phyloP scores from a whole-genome alignment of 441 rosid genomes.

The Pelargonium fulgidum region DNA sequence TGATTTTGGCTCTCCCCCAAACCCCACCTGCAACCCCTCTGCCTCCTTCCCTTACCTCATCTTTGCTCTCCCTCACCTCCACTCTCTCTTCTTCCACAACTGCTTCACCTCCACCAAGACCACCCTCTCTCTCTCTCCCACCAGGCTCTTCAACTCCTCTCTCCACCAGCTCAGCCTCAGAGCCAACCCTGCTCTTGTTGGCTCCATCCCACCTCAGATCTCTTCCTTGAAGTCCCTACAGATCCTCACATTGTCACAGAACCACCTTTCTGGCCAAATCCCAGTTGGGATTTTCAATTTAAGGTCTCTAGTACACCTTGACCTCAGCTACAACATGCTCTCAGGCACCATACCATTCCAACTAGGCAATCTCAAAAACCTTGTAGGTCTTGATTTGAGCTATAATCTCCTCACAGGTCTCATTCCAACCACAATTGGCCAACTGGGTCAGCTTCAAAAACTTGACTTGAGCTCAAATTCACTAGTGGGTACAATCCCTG shows the following conservation, averaged over 20 bases:
- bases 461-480: slow-evolving; percentile 81
- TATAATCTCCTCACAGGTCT: slow-evolving; percentile 51
- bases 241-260: slow-evolving; percentile 74
- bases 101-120: slow-evolving; percentile 61
- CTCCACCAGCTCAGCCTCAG: slow-evolving; percentile 74
- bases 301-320: slow-evolving; percentile 55
- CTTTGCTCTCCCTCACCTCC: slow-evolving; percentile 59
- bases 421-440: slow-evolving; percentile 54
- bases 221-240: slow-evolving; percentile 57
- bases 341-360: slow-evolving; percentile 48
- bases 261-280: slow-evolving; percentile 52
- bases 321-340: slow-evolving; percentile 70
- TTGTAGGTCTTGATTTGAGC: slow-evolving; percentile 74
- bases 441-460: slow-evolving; percentile 65
- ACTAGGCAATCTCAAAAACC: slow-evolving; percentile 51
- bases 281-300: slow-evolving; percentile 41
- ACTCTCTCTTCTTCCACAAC: slow-evolving; percentile 61
- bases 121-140: slow-evolving; percentile 38
- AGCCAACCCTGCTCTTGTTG: slow-evolving; percentile 71
- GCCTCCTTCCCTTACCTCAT: slow-evolving; percentile 57
- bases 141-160: slow-evolving; percentile 41
- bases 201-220: slow-evolving; percentile 58
- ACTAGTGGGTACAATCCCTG: slow-evolving; percentile 50
- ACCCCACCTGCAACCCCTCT: slow-evolving; percentile 58
- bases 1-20: slow-evolving; percentile 62